A percentile compares a stretch with the other conserved stretches of the same genome.
Evolutionary conservation across 75 land plant species (phyloP).

Genomic region (Pseudotsuga menziesii): DNA sequence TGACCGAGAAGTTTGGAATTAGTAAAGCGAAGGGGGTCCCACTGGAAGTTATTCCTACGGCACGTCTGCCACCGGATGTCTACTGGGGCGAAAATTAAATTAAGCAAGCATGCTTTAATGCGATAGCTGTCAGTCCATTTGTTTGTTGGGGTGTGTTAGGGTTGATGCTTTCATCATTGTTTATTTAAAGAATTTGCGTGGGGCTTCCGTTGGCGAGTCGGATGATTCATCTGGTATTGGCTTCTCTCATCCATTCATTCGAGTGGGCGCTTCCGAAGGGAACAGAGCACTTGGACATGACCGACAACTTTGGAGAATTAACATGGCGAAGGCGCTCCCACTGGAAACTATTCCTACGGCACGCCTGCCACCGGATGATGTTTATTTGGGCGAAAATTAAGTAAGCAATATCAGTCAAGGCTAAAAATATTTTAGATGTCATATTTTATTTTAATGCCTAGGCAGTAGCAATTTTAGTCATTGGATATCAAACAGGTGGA

Average conservation of each 20-base stretch:
- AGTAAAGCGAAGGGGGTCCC: background rate
- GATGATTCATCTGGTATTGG: constrained; percentile 17
- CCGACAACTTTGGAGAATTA: constrained; percentile 16
- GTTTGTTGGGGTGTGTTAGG: too few species aligned
- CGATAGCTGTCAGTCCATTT: too few species aligned
- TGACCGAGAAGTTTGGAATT: constrained; percentile 19
- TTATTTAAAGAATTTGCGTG: constrained; percentile 14
- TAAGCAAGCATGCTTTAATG: too few species aligned
- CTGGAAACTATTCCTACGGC: background rate
- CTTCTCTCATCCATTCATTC: constrained; percentile 13
- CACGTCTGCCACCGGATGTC: background rate
- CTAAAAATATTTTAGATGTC: too few species aligned
- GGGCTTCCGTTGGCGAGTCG: background rate
- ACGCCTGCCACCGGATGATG: too few species aligned
- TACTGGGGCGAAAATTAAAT: too few species aligned
- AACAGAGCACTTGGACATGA: constrained; percentile 9
- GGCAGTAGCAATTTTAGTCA: too few species aligned
- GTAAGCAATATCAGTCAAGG: too few species aligned
- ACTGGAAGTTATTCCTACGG: background rate
- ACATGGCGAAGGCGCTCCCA: background rate
- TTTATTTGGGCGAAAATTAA: too few species aligned
- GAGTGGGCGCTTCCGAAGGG: constrained; percentile 6
- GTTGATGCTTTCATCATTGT: too few species aligned
- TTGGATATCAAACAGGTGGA: too few species aligned
- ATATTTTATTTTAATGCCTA: too few species aligned